These are phyloP conservation scores for Globisporangium barbulae DNA, from an alignment of 352 stramenopile genomes.

Conservation along the genomic window DNA sequence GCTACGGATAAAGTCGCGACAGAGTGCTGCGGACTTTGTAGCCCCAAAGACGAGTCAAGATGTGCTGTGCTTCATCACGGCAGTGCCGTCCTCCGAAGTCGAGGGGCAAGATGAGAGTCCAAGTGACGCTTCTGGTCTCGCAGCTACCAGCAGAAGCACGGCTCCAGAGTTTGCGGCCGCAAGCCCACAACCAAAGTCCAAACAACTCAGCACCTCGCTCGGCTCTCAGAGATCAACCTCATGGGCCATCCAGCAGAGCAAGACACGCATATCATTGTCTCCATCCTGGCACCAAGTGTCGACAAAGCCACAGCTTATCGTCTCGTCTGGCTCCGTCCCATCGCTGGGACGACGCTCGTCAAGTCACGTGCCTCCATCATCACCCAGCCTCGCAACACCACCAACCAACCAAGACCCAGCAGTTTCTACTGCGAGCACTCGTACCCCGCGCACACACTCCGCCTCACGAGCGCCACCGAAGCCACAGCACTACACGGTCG, in stretches of 20 bases:
- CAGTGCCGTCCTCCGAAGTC: neutral
- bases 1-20: constrained; percentile 10
- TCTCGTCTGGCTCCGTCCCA: constrained; percentile 19
- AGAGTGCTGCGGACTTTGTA: neutral
- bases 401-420: too few species aligned
- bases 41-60: constrained; percentile 1
- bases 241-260: neutral
- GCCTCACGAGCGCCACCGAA: constrained; percentile 9
- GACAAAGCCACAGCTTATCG: constrained; percentile 47
- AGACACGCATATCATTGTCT: neutral
- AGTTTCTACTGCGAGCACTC: neutral
- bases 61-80: constrained; percentile 27
- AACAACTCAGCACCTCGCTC: neutral
- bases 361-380: too few species aligned
- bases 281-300: constrained; percentile 39
- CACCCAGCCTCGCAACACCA: neutral
- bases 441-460: neutral
- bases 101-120: neutral
- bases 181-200: neutral
- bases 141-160: neutral
- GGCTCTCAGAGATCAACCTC: neutral
- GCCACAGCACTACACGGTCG: constrained; percentile 21
- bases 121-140: neutral
- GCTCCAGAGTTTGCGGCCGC: neutral
- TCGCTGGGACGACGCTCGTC: neutral